Percentiles rank a stretch among this genome's conserved stretches.
Evolutionary conservation across 2,329 filamentous ascomycete genomes (phyloP).

Genomic region (Chaetomium sp.): DNA sequence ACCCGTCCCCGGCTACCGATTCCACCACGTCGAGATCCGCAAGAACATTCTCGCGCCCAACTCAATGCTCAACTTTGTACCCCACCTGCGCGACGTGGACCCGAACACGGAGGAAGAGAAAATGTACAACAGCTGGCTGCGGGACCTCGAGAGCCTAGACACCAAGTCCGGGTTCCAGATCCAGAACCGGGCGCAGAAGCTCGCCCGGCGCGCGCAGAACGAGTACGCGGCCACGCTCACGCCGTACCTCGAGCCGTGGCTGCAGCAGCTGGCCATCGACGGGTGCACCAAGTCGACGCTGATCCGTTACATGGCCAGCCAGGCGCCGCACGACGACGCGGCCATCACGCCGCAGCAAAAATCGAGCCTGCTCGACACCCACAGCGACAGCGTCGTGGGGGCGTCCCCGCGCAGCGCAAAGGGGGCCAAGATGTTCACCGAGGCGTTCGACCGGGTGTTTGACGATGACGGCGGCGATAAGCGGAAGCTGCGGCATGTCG

Average conservation of each 20-base stretch:
- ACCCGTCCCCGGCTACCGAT: constrained; percentile 51
- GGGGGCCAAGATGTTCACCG: constrained; percentile 45
- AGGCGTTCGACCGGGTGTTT: constrained; percentile 53
- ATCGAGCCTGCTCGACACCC: constrained; percentile 43
- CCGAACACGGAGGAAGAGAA: constrained; percentile 45
- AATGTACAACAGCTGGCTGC: constrained; percentile 50
- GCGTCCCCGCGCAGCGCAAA: constrained; percentile 36
- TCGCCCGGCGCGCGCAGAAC: constrained; percentile 41
- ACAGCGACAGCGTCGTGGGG: constrained; percentile 34
- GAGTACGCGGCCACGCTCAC: constrained; percentile 47
- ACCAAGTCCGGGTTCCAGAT: constrained; percentile 51
- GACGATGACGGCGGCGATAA: constrained; percentile 26
- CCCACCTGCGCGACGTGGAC: constrained; percentile 51
- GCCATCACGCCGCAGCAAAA: constrained; percentile 50
- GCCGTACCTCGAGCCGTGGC: constrained; percentile 49
- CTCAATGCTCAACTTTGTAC: constrained; percentile 54
- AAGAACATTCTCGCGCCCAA: constrained; percentile 55
- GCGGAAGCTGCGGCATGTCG: constrained; percentile 27
- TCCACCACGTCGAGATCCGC: constrained; percentile 53
- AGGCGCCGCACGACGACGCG: constrained; percentile 37
- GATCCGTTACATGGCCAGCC: constrained; percentile 47
- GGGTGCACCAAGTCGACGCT: constrained; percentile 47
- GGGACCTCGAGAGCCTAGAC: constrained; percentile 52
- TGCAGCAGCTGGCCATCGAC: constrained; percentile 43
- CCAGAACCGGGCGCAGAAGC: constrained; percentile 46